phyloP scores from a whole-genome alignment of 306 rosid genomes.

The Quercus glauca region DNA sequence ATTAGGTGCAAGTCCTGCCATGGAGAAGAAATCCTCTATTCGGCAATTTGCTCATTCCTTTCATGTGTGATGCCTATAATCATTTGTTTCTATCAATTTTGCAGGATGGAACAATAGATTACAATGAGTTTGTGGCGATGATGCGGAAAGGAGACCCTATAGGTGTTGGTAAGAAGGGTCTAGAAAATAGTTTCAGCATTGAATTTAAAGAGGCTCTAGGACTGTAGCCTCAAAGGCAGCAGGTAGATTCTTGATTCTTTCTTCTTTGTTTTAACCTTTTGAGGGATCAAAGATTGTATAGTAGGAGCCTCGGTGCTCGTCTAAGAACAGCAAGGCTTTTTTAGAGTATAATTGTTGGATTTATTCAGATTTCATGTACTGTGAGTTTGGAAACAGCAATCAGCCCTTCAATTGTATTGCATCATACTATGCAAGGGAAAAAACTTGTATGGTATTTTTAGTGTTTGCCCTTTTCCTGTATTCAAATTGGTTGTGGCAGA shows the following conservation, averaged over 20 bases:
- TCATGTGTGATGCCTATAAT: not conserved
- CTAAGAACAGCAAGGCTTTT: conserved; percentile 8
- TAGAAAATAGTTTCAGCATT: conserved; percentile 70
- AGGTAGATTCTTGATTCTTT: not conserved
- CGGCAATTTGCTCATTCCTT: not conserved
- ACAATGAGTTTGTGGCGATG: conserved; percentile 95
- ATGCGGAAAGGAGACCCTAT: conserved; percentile 81
- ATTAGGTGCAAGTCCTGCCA: conserved; percentile 1
- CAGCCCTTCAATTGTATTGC: not conserved
- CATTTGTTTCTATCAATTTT: not conserved
- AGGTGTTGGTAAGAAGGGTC: conserved; percentile 55
- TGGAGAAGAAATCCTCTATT: not conserved
- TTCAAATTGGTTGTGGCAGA: not conserved
- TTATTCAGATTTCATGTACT: conserved; percentile 5
- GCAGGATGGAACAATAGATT: conserved; percentile 94
- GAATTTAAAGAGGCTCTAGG: conserved; percentile 63
- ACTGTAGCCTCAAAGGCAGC: conserved; percentile 21
- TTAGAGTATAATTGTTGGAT: not conserved
- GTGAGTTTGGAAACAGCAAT: not conserved
- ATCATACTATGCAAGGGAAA: conserved; percentile 3
- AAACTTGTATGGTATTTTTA: not conserved
- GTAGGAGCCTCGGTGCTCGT: conserved; percentile 15
- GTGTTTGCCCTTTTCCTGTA: not conserved
- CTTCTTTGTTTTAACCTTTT: conserved; percentile 7
- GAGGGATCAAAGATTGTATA: conserved; percentile 24